Conservation (phyloP, 192 early-diverging fungal genomes). For the Geosiphon pyriformis region DNA sequence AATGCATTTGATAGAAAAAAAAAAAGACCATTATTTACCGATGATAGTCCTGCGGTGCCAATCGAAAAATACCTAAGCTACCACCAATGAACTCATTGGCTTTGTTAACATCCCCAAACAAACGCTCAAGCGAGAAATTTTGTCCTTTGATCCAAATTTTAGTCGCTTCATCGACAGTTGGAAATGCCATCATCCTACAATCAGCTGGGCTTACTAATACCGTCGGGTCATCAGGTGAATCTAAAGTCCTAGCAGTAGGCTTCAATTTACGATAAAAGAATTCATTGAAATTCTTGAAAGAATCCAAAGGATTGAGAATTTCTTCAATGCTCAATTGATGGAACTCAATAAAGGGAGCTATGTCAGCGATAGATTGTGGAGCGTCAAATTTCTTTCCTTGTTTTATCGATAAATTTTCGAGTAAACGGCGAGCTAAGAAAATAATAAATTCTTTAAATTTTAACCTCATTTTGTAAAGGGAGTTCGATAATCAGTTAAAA, state of each 20-base stretch:
- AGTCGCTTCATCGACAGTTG: constrained; percentile 58
- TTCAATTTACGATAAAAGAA: constrained; percentile 83
- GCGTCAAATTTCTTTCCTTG: constrained; percentile 71
- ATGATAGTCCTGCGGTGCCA: constrained; percentile 86
- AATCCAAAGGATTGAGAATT: constrained; percentile 60
- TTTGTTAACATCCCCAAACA: constrained; percentile 48
- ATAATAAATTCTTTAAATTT: not conserved
- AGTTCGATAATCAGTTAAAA: not conserved
- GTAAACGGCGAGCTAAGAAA: constrained; percentile 33
- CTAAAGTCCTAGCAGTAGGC: constrained; percentile 47
- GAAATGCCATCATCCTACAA: constrained; percentile 63
- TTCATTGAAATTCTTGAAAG: constrained; percentile 74
- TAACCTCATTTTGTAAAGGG: too few species aligned
- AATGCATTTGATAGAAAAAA: too few species aligned
- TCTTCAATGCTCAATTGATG: constrained; percentile 65
- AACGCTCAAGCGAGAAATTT: constrained; percentile 55
- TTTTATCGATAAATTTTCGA: constrained; percentile 49
- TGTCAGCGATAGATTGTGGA: constrained; percentile 56
- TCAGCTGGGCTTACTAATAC: constrained; percentile 73
- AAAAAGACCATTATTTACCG: constrained; percentile 33
- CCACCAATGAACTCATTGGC: constrained; percentile 57
- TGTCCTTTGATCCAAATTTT: constrained; percentile 78
- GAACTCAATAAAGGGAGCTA: constrained; percentile 66
- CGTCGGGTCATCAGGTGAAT: constrained; percentile 38
- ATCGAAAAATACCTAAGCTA: constrained; percentile 60